Evolutionary conservation across 768 basidiomycete species (phyloP), one percentile per base, ranked within the genome.

Genomic region (Tylopilus subfusipes): DNA sequence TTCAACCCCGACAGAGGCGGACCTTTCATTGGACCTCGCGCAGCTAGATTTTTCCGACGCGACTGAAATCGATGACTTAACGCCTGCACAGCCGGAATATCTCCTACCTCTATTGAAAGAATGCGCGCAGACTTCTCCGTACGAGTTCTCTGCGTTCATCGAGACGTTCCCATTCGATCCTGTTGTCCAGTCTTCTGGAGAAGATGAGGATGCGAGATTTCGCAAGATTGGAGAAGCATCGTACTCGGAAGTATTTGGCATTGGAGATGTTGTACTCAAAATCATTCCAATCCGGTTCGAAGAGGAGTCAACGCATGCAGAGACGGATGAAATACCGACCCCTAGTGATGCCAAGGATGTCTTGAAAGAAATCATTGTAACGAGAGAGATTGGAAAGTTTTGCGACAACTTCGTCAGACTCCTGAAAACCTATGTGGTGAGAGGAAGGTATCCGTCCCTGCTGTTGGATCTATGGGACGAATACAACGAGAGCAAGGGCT

Each of bases 141-240:
- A 87, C 60, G 88, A 90, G 57, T 93, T 93, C 62, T 88, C 87
- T 42, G 80, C 86, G 4, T 93, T 93, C 72, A 88, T 93, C 34
- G 82, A 86, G 59, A 82, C 82, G 21, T 93, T 93, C 63, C 88
- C 87, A 11, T 82, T 79, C 57, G 90, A 91, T 62, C 80, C 84
- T 3, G 75, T 89, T 50, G 78, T 88, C n/a, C 73, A 66, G 43
- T 68, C 70, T 40, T 63, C 65, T 11, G 57, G 60, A 29, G 60
- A 63, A 33, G 62, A 55, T 61, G 72, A 60, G 60, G 59, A 72
- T 56, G 55, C 70, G 22, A 69, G 52, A 7, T 93, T 93, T 71
- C 77, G 73, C 60, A 99, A 99, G 72, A 85, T 98, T 43, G 96
- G 96, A 39, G 97, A 99, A 73, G 97, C 97, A 8, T 92, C 90